phyloP scores from a whole-genome alignment of 2,329 filamentous ascomycete genomes.

The Didymella keratinophila region DNA sequence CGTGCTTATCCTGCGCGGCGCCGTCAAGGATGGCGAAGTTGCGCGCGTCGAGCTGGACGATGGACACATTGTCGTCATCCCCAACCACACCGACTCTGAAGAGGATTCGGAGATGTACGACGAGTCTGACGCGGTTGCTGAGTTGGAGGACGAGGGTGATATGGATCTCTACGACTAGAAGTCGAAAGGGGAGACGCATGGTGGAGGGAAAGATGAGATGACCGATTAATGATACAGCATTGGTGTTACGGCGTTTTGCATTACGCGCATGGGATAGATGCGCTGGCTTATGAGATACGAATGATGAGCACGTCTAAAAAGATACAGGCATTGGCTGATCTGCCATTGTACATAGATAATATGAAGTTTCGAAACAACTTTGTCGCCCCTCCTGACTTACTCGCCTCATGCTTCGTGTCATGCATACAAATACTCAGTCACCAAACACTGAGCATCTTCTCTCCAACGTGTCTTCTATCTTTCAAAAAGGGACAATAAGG shows the following conservation, averaged over 20 bases:
- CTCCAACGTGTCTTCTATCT: no score
- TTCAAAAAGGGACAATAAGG: no score
- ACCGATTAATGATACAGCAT: constrained; percentile 14
- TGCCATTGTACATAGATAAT: constrained; percentile 8
- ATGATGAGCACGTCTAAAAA: constrained; percentile 1
- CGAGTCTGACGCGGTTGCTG: constrained; percentile 76
- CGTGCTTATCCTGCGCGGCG: constrained; percentile 86
- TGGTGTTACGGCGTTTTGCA: constrained; percentile 20
- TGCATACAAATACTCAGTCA: no score
- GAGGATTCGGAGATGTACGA: constrained; percentile 78
- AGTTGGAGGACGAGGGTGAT: constrained; percentile 62
- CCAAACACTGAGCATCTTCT: no score
- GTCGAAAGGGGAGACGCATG: background rate
- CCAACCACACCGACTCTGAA: constrained; percentile 79
- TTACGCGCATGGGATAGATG: constrained; percentile 1
- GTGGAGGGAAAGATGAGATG: background rate
- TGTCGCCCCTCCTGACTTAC: no score
- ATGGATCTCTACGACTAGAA: constrained; percentile 73
- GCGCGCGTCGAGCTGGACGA: constrained; percentile 81
- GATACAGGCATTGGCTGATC: background rate
- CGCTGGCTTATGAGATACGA: constrained; percentile 9
- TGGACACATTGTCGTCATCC: constrained; percentile 79
- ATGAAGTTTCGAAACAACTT: no score
- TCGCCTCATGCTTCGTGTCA: no score
- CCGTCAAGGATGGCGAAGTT: constrained; percentile 82